Base-by-base conservation (phyloP, 768 basidiomycete species). In the Tulasnella sp. region DNA sequence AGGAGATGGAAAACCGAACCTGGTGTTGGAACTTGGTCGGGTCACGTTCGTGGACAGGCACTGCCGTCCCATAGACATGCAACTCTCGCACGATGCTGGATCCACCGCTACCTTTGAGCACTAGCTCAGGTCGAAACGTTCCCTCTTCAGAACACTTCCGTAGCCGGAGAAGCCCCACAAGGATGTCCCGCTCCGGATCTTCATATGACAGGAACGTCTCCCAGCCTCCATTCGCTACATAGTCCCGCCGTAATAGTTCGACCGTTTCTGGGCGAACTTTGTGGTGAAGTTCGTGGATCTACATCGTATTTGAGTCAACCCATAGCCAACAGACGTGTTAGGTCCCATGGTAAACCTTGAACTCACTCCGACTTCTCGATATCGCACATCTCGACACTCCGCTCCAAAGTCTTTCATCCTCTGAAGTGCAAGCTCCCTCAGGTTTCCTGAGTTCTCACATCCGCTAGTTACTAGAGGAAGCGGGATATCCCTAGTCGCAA, bases 401-500 rank as follows among this genome's bases (percentile, higher is more conserved):
- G 88, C 91, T 12, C 96, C 96, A 71, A 99, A 96, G 69, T 99
- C 96, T 73, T 94, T 97, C 93, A 99, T 94, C 34, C 96, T 82
- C 64, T 92, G 93, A 30, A 98, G 75, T 43, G 96, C 94, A 42
- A 99, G 76, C 71, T 99, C 96, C 54, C 96, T 83, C 61, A 99
- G 74, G 70, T 99, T 99, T 0, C 96, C 96, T 51, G 89, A 89
- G 70, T 97, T 98, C 70, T 98, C 94, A 66, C 93, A 97, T 3
- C 96, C 94, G 63, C 92, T 96, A 4, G 90, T 87, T 5, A 99
- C 94, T 8, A 99, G 77, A 10, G 96, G 96, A 51, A 98, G 80
- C 0, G 96, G 96, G 64, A 99, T 98, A 71, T 99, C 96, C 69
- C 92, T 92, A 67, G 31, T 24, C 24, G 10, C 51, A 64, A 76